These are phyloP conservation scores for Lichenothelia convexa DNA, from an alignment of 495 filamentous ascomycete genomes.

Conservation along the genomic window DNA sequence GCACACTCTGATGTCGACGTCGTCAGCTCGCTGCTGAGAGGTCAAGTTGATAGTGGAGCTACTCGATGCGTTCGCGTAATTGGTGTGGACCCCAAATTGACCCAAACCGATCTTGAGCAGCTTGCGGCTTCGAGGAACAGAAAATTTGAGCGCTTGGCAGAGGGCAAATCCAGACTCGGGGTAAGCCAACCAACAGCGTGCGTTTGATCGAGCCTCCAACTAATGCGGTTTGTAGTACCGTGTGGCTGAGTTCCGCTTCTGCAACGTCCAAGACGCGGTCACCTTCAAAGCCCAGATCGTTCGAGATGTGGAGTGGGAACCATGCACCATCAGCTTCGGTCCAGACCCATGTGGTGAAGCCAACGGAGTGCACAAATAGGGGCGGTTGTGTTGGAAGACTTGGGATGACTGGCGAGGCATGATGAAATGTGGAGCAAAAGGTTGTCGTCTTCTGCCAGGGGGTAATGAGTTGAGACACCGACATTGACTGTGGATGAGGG, in stretches of 20 bases:
- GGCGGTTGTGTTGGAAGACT: no score
- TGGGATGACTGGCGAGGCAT: no score
- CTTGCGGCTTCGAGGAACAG: conserved; percentile 18
- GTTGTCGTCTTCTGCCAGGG: no score
- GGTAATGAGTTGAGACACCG: no score
- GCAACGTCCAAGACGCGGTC: conserved; percentile 24
- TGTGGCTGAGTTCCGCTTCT: conserved; percentile 26
- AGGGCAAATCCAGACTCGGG: conserved; percentile 15
- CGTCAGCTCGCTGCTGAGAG: conserved; percentile 20
- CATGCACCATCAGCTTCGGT: conserved; percentile 22
- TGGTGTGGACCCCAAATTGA: conserved; percentile 20
- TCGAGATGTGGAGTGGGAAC: conserved; percentile 26
- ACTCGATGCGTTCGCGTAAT: conserved; percentile 26
- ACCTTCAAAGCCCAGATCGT: conserved; percentile 20
- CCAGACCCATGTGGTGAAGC: conserved; percentile 24
- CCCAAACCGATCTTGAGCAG: conserved; percentile 15
- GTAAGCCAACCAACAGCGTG: conserved; percentile 18
- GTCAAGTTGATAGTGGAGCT: conserved; percentile 18
- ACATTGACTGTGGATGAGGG: no score
- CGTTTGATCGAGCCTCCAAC: conserved; percentile 2
- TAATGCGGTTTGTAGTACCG: conserved; percentile 16
- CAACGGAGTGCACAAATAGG: conserved; percentile 3
- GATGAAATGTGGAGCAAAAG: no score
- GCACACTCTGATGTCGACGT: conserved; percentile 21
- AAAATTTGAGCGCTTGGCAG: conserved; percentile 24